Evolutionary conservation across 495 filamentous ascomycete genomes (phyloP), one percentile per base, ranked within the genome.

Genomic region (Staphylotrichum longicolle): DNA sequence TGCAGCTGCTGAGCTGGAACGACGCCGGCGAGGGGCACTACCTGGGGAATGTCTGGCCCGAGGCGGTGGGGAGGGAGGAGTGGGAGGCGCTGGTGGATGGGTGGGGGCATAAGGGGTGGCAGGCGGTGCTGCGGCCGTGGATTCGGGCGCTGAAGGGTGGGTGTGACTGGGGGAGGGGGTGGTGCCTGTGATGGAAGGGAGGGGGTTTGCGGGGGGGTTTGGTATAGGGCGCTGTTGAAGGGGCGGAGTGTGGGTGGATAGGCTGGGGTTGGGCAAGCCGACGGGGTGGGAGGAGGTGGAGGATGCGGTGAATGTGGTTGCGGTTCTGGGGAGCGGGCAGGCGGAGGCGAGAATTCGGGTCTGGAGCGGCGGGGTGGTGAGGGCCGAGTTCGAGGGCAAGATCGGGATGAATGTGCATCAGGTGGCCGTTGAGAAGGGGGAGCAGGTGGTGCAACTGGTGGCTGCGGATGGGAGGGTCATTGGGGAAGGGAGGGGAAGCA

Each of bases 11-110:
- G 52, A 73, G 63, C 15, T 69, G 66, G 88, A 90, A 91, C 61
- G 88, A 91, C 69, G 89, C 79, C 54, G 87, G 86, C 59, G 88
- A 91, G 72, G 80, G 82, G 10, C 86, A 88, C 74, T 89, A 90
- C 63, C 82, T 91, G 57, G 85, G 83, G 34, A 57, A 62, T 27
- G 5, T 62, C 3, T 62, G 60, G 54, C 14, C 44, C 1, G 54
- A 62, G 60, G 47, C 40, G 5, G 37, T 62, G 2, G 37, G 35
- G 2, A 39, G 35, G 5, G 0, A 2, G 33, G 53, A 41, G 1
- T 41, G 40, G 42, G 7, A 8, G 9, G 60, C 27, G 12, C 2
- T 55, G 42, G 52, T 62, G 34, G 35, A n/a, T n/a, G 58, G 49
- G 12, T 60, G 39, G 39, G 49, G 39, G 7, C 52, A 54, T 54